Base-by-base conservation (phyloP, 2,329 filamentous ascomycete genomes). In the Graphiopsis chlorocephala region DNA sequence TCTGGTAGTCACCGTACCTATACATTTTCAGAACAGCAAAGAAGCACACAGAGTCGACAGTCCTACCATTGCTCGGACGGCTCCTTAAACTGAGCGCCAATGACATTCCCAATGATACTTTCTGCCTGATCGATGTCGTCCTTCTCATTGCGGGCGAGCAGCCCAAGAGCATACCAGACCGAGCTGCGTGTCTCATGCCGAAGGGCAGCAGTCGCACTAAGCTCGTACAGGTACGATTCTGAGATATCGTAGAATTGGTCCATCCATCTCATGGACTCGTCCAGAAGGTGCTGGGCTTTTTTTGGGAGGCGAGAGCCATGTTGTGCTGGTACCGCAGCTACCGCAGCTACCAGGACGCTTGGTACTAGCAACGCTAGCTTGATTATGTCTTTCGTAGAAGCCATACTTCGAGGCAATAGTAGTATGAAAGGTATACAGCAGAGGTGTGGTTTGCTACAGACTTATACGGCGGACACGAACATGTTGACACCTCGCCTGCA, bases 91-190 rank as follows among this genome's bases (percentile, higher is more conserved):
- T 88, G 85, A 8, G 75, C 81, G 3, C 64, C 72, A 56, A 87
- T 83, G 20, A 87, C 79, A 66, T 85, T 86, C 25, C 70, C 76
- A 58, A 88, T 80, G 59, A 87, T 85, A 61, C 79, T 81, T 42
- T 83, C 77, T 0, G 85, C 85, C 65, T 85, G 79, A 1, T 74
- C 69, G 3, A 78, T 78, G 71, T 87, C 85, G 25, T 77, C 74
- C 17, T 77, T 79, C 15, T 81, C 65, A 68, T 88, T 85, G 2
- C 86, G 78, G 15, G 84, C 84, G 25, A 88, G 73, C 3, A 88
- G 77, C 0, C 86, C 86, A 4, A 84, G 77, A 0, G 84, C 84
- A 72, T 88, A 88, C 85, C 86, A 88, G 0, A 80, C 79, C 0
- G 84, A 85, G 50, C 80, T 82, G 61, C 85, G 79, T 0, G 85